Base-by-base conservation (phyloP, 164 flowering plant species). In the Dillenia suffruticosa region DNA sequence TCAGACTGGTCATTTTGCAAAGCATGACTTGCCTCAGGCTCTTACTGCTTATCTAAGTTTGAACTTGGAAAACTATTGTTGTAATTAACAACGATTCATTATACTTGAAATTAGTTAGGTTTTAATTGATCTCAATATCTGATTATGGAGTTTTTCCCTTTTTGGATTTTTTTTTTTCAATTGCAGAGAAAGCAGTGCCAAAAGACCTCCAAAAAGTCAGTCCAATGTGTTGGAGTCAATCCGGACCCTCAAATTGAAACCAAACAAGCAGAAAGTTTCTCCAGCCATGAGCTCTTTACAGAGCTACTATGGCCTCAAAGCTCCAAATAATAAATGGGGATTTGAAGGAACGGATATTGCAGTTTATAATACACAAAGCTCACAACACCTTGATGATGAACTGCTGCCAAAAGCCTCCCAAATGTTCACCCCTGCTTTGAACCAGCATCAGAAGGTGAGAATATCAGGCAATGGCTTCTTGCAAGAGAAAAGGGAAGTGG, bases 241-340 rank as follows among this genome's bases (percentile, higher is more conserved):
- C 64, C 92, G 77, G 60, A 82, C 96, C 13, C 74, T 87, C 40
- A 87, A 71, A 70, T 22, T 71, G 55, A 80, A 68, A 58, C 65
- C 86, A 22, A 59, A 82, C 9, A 72, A 70, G 56, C 66, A 45
- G 45, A 78, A 57, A 61, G 81, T 80, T 67, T 89, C 95, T 54
- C 81, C 92, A 16, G 91, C 96, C 62, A 88, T 94, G 92, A 82
- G 70, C 73, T 73, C 72, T 51, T 76, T 90, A 59, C 97, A 80
- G 69, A 88, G 91, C 45, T 89, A 79, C 65, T 89, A 93, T 68
- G 88, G 91, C 45, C 90, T 87, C 22, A 74, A 72, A 61, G 65
- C 77, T 40, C 24, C 50, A 13, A 75, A 59, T 17, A 26, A 52
- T 11, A 79, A 61, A 54, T 19, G 46, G 17, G 10, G 17, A 14